Evolutionary conservation across 2,329 filamentous ascomycete genomes (phyloP).

Genomic region (Cladosporium sp.): DNA sequence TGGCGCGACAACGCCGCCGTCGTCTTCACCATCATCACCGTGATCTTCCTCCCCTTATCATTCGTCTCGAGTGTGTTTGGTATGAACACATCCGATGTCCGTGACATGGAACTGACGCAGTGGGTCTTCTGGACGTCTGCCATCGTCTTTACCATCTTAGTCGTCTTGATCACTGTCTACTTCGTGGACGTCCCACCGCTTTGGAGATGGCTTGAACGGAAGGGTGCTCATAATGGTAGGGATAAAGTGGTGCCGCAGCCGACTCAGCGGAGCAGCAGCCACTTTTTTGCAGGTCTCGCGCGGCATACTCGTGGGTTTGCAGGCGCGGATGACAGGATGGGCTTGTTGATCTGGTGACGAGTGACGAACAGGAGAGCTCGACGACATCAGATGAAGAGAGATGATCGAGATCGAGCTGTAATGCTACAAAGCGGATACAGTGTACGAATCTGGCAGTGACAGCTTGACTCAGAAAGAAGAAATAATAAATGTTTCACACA

Average conservation of each 20-base stretch:
- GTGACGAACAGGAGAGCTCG: not conserved
- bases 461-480: no score
- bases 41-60: conserved; percentile 6
- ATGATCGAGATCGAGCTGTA: no score
- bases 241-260: not conserved
- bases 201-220: not conserved
- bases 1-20: not conserved
- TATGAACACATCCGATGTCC: not conserved
- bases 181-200: not conserved
- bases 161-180: not conserved
- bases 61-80: conserved; percentile 22
- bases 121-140: not conserved
- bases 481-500: no score
- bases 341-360: not conserved
- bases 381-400: not conserved
- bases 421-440: no score
- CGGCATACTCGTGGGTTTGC: not conserved
- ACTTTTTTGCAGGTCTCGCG: not conserved
- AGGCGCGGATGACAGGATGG: not conserved
- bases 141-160: not conserved
- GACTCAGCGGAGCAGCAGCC: not conserved
- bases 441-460: no score
- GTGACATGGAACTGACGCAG: not conserved
- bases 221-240: not conserved
- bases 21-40: not conserved